Base-by-base conservation (phyloP, 768 basidiomycete genomes). In the Phaeotremella fagi region DNA sequence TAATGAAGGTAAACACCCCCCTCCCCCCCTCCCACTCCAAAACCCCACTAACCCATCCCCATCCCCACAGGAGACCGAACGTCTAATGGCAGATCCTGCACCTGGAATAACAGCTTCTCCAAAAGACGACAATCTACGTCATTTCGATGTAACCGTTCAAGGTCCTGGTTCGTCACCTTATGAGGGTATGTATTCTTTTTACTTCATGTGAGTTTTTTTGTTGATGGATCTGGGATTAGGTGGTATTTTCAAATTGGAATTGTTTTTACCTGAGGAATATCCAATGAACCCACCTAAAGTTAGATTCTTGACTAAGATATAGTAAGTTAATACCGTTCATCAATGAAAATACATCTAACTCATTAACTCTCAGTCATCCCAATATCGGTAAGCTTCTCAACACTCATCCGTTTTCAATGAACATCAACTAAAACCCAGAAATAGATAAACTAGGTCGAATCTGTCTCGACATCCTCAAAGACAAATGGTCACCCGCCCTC, bases 211-310 rank as follows among this genome's bases (percentile, higher is more conserved):
- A 31, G n/a, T n/a, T n/a, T 53, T 26, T 7, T 26, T n/a, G 41
- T 3, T 1, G 36, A 31, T 12, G 15, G 43, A 43, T 37, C 57
- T 26, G 41, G 51, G 36, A 26, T 5, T 54, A 95, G 92, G 85
- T 64, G 95, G 94, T 20, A 79, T 87, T 18, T 98, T 98, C 79
- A 87, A 85, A 66, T 81, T 98, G n/a, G 95, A 99, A 76, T 80
- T 99, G 38, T 99, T 98, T 78, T 79, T 99, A 24, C 95, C 95
- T 3, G 95, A 98, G 76, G 95, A 98, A 75, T 99, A 99, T 77
- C 95, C 95, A 1, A 99, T 99, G 95, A 88, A 87, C 45, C 94
- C 95, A 0, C 95, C 95, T 22, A 99, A 99, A 77, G 95, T 99
- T 53, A 82, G 94, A 62, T 97, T 94, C 78, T 78, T 95, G 64